Percentiles rank a stretch among this genome's conserved stretches.
phyloP scores from a whole-genome alignment of 345 rosid species.

The Reutealis trisperma region DNA sequence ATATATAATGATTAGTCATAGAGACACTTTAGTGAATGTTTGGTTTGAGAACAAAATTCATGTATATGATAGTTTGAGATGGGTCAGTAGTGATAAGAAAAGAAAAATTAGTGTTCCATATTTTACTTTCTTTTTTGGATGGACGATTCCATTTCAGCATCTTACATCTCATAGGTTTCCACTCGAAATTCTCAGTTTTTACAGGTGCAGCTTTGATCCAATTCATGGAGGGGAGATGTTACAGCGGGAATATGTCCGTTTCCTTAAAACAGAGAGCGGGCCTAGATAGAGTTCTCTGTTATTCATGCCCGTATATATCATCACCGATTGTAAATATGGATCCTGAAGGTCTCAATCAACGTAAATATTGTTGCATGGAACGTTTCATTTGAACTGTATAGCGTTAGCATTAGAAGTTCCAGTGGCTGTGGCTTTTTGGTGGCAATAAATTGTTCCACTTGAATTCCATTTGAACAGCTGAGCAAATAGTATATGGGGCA shows the following conservation, averaged over 20 bases:
- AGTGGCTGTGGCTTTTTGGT: not conserved
- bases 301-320: not conserved
- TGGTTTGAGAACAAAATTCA: not conserved
- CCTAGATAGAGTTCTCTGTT: conserved; percentile 30
- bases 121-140: not conserved
- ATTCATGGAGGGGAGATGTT: conserved; percentile 60
- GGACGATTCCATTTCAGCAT: not conserved
- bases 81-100: too few relatives aligned
- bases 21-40: not conserved
- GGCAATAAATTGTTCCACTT: not conserved
- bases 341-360: not conserved
- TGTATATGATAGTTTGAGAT: not conserved
- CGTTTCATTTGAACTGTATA: not conserved
- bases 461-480: too few relatives aligned
- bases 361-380: conserved; percentile 3
- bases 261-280: conserved; percentile 41
- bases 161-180: not conserved
- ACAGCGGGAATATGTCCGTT: conserved; percentile 61
- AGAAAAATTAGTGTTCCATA: not conserved
- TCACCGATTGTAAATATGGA: not conserved
- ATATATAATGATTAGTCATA: not conserved
- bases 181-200: conserved; percentile 43
- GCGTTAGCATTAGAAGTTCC: not conserved
- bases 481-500: too few relatives aligned
- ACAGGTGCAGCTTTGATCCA: conserved; percentile 68